phyloP scores from a whole-genome alignment of 2,329 filamentous ascomycete genomes.

The Penicillium sp. region DNA sequence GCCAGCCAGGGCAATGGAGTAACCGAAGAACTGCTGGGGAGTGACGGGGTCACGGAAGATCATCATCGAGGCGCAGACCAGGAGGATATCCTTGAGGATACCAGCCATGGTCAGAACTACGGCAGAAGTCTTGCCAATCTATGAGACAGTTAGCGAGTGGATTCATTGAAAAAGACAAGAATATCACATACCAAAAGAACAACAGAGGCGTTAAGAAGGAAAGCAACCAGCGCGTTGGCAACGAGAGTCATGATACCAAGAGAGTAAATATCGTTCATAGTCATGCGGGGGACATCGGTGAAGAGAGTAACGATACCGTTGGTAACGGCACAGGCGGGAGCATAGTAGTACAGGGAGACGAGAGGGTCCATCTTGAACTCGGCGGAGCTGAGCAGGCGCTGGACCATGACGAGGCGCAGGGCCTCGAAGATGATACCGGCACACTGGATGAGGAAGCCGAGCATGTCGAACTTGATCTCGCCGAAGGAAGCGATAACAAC shows the following conservation, averaged over 20 bases:
- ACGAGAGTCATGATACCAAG: conserved; percentile 70
- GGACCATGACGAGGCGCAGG: conserved; percentile 79
- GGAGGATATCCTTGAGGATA: conserved; percentile 82
- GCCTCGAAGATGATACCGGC: conserved; percentile 79
- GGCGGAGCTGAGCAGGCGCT: conserved; percentile 74
- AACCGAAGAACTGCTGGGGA: conserved; percentile 73
- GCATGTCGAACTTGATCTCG: conserved; percentile 81
- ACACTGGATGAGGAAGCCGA: conserved; percentile 71
- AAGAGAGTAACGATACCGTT: conserved; percentile 72
- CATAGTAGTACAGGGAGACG: conserved; percentile 87
- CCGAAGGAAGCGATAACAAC: conserved; percentile 92
- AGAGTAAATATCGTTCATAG: conserved; percentile 73
- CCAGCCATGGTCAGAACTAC: conserved; percentile 82
- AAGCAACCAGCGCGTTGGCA: conserved; percentile 75
- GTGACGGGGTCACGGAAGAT: conserved; percentile 76
- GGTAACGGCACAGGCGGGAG: conserved; percentile 78
- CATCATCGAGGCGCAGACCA: conserved; percentile 74
- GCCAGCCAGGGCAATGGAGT: conserved; percentile 70
- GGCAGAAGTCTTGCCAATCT: conserved; percentile 85
- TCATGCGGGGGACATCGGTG: conserved; percentile 68
- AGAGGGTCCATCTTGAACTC: conserved; percentile 86
- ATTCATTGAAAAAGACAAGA: not conserved
- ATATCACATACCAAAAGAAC: conserved; percentile 71
- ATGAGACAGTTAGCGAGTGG: conserved; percentile 22
- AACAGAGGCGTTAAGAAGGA: conserved; percentile 78